A percentile compares a stretch with the other conserved stretches of the same genome.
phyloP scores from a whole-genome alignment of 2,329 filamentous ascomycete species.

The Xylaria sp. region DNA sequence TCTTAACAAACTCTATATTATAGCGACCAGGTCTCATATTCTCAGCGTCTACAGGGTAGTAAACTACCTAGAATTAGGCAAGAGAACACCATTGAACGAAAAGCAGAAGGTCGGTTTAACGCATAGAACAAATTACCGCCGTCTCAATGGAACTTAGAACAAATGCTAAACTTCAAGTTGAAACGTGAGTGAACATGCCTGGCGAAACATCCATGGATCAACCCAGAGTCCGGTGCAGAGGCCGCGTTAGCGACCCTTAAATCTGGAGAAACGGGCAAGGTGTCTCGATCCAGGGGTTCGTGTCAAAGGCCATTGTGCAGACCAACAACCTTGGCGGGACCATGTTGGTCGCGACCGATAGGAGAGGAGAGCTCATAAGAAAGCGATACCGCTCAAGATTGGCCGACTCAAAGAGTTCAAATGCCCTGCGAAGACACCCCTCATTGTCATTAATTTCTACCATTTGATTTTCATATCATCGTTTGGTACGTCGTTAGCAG shows the following conservation, averaged over 20 bases:
- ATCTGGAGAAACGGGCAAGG: slow-evolving; percentile 3
- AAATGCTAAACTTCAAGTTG: neutral
- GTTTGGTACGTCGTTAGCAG: neutral
- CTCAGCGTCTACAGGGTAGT: too few relatives aligned
- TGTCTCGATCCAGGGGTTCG: neutral
- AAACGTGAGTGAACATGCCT: neutral
- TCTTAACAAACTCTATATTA: too few relatives aligned
- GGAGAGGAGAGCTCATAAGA: slow-evolving; percentile 11
- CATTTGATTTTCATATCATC: neutral
- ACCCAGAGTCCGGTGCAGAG: neutral
- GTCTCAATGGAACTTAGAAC: slow-evolving; percentile 10
- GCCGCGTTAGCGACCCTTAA: neutral
- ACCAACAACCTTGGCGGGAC: slow-evolving; percentile 12
- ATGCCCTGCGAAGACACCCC: neutral
- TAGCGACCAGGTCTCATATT: too few relatives aligned
- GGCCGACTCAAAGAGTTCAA: neutral
- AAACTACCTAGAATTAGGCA: too few relatives aligned
- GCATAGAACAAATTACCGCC: neutral
- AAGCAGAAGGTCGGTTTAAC: slow-evolving; percentile 10
- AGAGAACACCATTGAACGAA: too few relatives aligned
- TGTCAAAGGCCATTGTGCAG: slow-evolving; percentile 8
- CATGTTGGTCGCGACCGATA: neutral
- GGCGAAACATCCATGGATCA: neutral
- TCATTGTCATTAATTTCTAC: neutral
- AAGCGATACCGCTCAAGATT: slow-evolving; percentile 13